Evolutionary conservation across 441 rosid genomes (phyloP), one percentile per base, ranked within the genome.

Genomic region (Pelargonium citronellum): DNA sequence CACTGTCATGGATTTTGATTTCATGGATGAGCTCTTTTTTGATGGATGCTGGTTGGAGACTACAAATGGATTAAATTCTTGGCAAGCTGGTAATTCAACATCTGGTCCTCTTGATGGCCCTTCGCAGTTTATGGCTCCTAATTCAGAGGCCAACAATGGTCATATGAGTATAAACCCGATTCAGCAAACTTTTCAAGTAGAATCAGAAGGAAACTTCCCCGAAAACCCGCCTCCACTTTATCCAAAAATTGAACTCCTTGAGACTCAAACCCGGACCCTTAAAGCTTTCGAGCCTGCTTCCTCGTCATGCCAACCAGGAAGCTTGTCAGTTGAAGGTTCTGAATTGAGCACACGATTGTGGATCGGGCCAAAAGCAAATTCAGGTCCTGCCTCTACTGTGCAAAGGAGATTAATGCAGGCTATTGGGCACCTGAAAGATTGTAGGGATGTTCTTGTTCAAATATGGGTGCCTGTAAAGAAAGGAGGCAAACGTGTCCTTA

Each of bases 21-120:
- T 88, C 74, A 84, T 94, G 91, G 94, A 94, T 75, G 88, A 94
- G 74, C 89, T 91, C 74, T 85, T 91, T 81, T 79, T 81, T 68
- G 92, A 90, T 73, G 93, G 98, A 46, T 89, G 95, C 81, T 90
- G 96, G 94, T 62, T 88, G 30, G 90, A 87, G 84, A 78, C 89
- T 62, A 76, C 82, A 6, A 91, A 84, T 74, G 78, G 78, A 24
- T 77, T 79, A 16, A 79, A 73, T 78, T 69, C 80, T 66, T 60
- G 80, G 74, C 81, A 87, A 71, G 63, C 80, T 30, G 80, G 72
- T 16, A 77, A 76, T 44, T 70, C 74, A 7, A 74, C 74, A 49
- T 75, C 84, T 46, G 65, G 53, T 63, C 66, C 58, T 69, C 67
- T 69, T 9, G 77, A 70, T 41, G 71, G 73, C 53, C 60, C 74